Evolutionary conservation across 768 basidiomycete genomes (phyloP), one percentile per base, ranked within the genome.

Genomic region (Dentipellis sp.): DNA sequence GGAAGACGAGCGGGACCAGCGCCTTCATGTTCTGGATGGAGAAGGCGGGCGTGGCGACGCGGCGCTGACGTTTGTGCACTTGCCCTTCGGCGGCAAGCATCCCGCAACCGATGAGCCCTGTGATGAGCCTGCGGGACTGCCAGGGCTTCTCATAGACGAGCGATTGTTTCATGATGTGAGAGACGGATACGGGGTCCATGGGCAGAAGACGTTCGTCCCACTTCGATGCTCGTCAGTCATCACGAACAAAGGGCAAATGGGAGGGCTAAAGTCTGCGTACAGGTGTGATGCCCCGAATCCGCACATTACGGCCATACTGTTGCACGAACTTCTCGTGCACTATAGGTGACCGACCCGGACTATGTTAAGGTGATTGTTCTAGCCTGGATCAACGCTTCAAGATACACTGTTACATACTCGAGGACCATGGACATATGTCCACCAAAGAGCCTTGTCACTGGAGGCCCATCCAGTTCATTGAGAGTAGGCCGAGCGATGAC

Each of bases 131-230:
- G 22, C 92, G 81, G 1, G 90, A 86, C 59, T 83, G 82, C 79
- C 81, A 85, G 10, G 93, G 91, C 66, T 95, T 95, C 65, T 91
- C 86, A 64, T 91, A 93, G 38, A 83, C 73, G 40, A 77, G 74
- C 12, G 82, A 75, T 56, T 91, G 79, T 63, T 86, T 84, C 51
- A 94, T 72, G 39, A 95, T 77, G 64, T 94, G 83, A 10, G 77
- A 69, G 35, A 94, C 66, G 0, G 92, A 86, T 21, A 78, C 67
- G 4, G 91, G 88, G 65, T 95, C 93, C 45, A 91, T 74, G 0
- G 91, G 89, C 54, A 91, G 74, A 1, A 95, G 79, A 37, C 93
- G 83, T 42, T 82, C 76, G 58, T 88, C 89, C 81, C 84, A 88
- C 88, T 91, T 56, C 5, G 50, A 49, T 9, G 19, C 48, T 23